Evolutionary conservation across 2,329 filamentous ascomycete genomes (phyloP).

Genomic region (Ceratocystiopsis minuta): DNA sequence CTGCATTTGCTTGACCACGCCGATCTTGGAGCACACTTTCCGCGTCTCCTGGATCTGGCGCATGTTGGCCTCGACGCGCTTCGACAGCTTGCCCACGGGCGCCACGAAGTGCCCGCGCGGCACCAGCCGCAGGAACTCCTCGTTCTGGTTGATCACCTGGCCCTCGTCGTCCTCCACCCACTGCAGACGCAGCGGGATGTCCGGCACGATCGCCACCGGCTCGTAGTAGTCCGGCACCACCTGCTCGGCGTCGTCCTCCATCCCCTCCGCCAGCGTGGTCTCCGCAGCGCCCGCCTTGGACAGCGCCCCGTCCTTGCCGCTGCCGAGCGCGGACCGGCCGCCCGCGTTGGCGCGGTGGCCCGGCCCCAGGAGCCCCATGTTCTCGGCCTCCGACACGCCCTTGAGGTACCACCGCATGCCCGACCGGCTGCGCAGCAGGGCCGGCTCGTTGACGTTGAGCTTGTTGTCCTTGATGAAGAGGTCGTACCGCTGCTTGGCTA

Average conservation of each 20-base stretch:
- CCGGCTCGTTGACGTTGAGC: conserved; percentile 74
- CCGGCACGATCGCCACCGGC: conserved; percentile 66
- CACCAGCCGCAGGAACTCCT: conserved; percentile 65
- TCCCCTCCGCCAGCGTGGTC: conserved; percentile 67
- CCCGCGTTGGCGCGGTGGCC: conserved; percentile 15
- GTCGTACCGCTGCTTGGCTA: conserved; percentile 69
- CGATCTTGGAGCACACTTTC: conserved; percentile 90
- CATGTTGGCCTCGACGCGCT: conserved; percentile 79
- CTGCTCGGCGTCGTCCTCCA: conserved; percentile 70
- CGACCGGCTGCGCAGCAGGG: conserved; percentile 64
- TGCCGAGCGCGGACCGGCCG: background rate
- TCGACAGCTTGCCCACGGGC: conserved; percentile 53
- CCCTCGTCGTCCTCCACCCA: conserved; percentile 87
- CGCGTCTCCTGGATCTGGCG: conserved; percentile 91
- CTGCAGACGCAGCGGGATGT: conserved; percentile 57
- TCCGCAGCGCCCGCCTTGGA: conserved; percentile 27
- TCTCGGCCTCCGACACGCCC: conserved; percentile 53
- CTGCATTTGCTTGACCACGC: conserved; percentile 98
- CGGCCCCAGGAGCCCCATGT: conserved; percentile 22
- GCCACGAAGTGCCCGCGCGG: conserved; percentile 58
- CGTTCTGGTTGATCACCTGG: conserved; percentile 71
- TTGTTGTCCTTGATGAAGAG: conserved; percentile 64
- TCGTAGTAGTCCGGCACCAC: conserved; percentile 93
- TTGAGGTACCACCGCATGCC: conserved; percentile 81
- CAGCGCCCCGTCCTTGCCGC: conserved; percentile 10